phyloP scores from a whole-genome alignment of 73 alveolate species.

The Paramecium primaurelia region DNA sequence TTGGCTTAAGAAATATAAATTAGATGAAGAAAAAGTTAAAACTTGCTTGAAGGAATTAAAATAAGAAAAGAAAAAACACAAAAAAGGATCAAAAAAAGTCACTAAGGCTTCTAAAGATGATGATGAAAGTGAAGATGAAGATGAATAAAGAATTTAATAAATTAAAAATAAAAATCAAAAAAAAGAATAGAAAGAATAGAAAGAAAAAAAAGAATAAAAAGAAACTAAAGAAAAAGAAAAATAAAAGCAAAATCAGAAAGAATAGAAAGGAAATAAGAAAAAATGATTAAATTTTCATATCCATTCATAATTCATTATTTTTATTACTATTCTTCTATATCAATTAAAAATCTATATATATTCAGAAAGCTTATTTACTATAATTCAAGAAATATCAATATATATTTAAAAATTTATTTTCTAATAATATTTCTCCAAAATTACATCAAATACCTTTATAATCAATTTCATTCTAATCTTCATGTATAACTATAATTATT shows the following conservation, averaged over 20 bases:
- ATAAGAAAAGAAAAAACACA: background rate
- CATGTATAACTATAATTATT: no score
- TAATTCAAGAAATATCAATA: no score
- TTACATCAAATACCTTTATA: no score
- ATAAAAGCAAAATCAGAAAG: background rate
- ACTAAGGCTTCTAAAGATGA: background rate
- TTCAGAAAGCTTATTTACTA: background rate
- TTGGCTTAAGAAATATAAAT: background rate
- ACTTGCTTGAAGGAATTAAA: background rate
- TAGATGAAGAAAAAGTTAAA: slow-evolving; percentile 16
- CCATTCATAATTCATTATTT: background rate
- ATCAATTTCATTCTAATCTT: no score
- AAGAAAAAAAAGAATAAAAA: background rate
- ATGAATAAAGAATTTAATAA: background rate
- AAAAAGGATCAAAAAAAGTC: background rate
- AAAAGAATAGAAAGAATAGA: background rate
- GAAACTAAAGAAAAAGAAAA: background rate
- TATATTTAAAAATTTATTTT: no score
- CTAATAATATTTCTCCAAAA: no score
- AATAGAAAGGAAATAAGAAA: background rate
- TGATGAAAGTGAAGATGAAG: background rate
- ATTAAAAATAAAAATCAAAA: background rate
- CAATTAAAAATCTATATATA: no score
- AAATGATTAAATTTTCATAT: background rate
- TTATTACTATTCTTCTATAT: background rate